Conservation (phyloP, 768 basidiomycete genomes). For the Tylopilus sp. region DNA sequence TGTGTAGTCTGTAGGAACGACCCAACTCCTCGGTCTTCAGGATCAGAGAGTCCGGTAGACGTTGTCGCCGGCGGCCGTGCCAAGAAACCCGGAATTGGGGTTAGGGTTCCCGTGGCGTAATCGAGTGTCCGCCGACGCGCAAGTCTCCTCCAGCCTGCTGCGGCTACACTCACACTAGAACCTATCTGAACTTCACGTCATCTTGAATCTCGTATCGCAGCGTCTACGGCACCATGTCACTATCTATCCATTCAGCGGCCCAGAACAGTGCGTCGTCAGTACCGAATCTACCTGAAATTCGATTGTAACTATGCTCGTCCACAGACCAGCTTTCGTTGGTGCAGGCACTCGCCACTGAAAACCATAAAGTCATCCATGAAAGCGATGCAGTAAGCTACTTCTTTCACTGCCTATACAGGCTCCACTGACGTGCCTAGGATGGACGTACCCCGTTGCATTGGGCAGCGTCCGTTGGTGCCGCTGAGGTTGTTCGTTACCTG, state of each 20-base stretch:
- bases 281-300: background rate
- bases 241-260: slow-evolving; percentile 60
- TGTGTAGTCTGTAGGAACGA: no score
- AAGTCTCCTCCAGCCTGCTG: background rate
- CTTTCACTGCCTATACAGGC: rapidly evolving
- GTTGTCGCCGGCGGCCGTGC: no score
- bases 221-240: slow-evolving; percentile 33
- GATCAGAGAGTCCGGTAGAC: no score
- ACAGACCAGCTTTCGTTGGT: slow-evolving; percentile 72
- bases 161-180: no score
- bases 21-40: no score
- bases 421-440: slow-evolving; percentile 44
- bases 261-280: slow-evolving; percentile 50
- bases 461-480: slow-evolving; percentile 72
- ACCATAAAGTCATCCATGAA: slow-evolving; percentile 58
- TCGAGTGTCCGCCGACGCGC: slow-evolving; percentile 3
- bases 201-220: background rate
- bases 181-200: background rate
- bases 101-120: slow-evolving; percentile 19
- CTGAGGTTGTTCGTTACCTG: slow-evolving; percentile 64
- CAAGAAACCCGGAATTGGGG: slow-evolving; percentile 20
- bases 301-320: background rate
- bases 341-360: slow-evolving; percentile 58
- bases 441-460: slow-evolving; percentile 81
- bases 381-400: slow-evolving; percentile 51